Percentiles rank a stretch among this genome's conserved stretches.
phyloP scores from a whole-genome alignment of 805 yeast species.

The Osmozyma mogii region DNA sequence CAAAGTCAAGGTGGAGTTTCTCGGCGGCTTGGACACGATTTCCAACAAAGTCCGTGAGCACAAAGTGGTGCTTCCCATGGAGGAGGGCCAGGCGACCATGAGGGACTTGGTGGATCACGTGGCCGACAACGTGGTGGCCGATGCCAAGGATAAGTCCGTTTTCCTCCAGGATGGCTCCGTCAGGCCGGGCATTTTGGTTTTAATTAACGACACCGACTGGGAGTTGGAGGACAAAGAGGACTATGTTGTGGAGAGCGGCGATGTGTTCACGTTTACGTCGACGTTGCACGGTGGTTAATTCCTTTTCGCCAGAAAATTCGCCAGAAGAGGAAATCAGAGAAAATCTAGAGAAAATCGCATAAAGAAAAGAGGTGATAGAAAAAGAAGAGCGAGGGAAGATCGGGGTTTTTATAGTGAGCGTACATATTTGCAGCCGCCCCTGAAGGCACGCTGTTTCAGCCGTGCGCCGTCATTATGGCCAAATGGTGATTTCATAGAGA shows the following conservation, averaged over 20 bases:
- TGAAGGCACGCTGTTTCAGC: too few species aligned
- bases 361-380: too few species aligned
- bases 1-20: slow-evolving; percentile 35
- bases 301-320: background rate
- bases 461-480: too few species aligned
- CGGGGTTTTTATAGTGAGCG: too few species aligned
- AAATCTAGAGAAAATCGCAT: too few species aligned
- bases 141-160: slow-evolving; percentile 58
- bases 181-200: slow-evolving; percentile 87
- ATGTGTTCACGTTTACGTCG: slow-evolving; percentile 78
- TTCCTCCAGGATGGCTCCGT: slow-evolving; percentile 76
- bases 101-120: slow-evolving; percentile 52
- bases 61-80: slow-evolving; percentile 36
- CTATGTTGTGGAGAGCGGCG: slow-evolving; percentile 69
- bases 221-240: slow-evolving; percentile 86
- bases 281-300: slow-evolving; percentile 87
- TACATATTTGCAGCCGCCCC: too few species aligned
- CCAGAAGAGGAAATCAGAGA: too few species aligned
- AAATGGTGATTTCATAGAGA: too few species aligned
- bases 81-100: slow-evolving; percentile 35
- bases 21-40: slow-evolving; percentile 81
- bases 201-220: slow-evolving; percentile 95
- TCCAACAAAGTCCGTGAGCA: slow-evolving; percentile 54
- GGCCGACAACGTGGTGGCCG: slow-evolving; percentile 44
- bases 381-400: too few species aligned